A percentile compares a stretch with the other conserved stretches of the same genome.
Conservation (phyloP, 1,284 basidiomycete genomes). For the Irpex lacteus region DNA sequence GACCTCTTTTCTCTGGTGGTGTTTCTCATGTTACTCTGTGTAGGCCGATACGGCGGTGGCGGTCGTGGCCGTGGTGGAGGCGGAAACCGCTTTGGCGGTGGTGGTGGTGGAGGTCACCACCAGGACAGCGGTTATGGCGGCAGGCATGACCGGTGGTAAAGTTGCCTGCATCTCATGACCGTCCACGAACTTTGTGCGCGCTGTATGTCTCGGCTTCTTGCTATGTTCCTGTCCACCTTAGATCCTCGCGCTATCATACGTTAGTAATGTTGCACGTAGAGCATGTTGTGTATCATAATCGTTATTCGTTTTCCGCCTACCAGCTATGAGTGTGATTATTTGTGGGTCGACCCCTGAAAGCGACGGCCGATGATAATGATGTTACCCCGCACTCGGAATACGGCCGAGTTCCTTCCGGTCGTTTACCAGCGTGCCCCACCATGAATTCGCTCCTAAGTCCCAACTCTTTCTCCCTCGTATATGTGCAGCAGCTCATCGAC, state of each 20-base stretch:
- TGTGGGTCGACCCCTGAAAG: too few species aligned
- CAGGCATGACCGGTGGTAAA: conserved; percentile 29
- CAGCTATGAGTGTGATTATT: too few species aligned
- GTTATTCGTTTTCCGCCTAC: not conserved
- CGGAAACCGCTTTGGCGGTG: conserved; percentile 35
- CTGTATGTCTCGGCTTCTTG: not conserved
- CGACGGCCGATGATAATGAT: too few species aligned
- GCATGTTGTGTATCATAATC: not conserved
- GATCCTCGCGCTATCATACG: not conserved
- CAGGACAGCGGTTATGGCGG: conserved; percentile 30
- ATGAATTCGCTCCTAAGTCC: too few species aligned
- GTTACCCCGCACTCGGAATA: not conserved
- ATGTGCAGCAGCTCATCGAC: too few species aligned
- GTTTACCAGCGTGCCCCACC: too few species aligned
- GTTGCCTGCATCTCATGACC: not conserved
- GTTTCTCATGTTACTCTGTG: not conserved
- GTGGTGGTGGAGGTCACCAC: conserved; percentile 17
- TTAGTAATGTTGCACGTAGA: not conserved
- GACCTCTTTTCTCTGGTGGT: not conserved
- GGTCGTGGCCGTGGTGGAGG: conserved; percentile 27
- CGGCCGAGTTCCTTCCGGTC: too few species aligned
- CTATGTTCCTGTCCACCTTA: not conserved
- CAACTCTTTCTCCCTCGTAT: too few species aligned
- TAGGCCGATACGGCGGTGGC: conserved; percentile 31
- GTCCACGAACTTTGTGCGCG: not conserved